Conservation (phyloP, 176 grass and related monocot species). For the Luzula sylvatica region DNA sequence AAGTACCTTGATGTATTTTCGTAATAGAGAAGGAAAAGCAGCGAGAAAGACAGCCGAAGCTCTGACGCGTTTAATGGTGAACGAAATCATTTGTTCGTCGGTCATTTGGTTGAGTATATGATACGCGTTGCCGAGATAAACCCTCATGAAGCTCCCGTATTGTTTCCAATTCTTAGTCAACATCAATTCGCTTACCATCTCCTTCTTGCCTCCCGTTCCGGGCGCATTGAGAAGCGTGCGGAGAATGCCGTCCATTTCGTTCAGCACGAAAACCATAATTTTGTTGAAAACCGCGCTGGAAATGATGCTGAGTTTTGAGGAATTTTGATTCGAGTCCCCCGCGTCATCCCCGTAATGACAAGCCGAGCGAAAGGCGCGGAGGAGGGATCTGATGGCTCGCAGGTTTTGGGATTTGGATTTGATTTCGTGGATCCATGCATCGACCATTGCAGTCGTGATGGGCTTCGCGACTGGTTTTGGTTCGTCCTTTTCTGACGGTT, state of each 20-base stretch:
- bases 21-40: constrained; percentile 74
- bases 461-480: constrained; percentile 38
- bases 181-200: constrained; percentile 55
- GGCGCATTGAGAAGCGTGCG: constrained; percentile 62
- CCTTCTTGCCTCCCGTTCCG: constrained; percentile 63
- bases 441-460: constrained; percentile 88
- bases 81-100: constrained; percentile 91
- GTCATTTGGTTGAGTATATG: constrained; percentile 97
- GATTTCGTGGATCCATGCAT: constrained; percentile 53
- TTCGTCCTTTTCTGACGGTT: constrained; percentile 21
- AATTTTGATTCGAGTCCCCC: constrained; percentile 31
- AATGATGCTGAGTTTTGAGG: constrained; percentile 65
- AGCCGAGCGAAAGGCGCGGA: constrained; percentile 65
- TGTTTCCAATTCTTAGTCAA: constrained; percentile 53
- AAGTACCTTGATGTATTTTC: constrained; percentile 94
- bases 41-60: constrained; percentile 75
- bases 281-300: constrained; percentile 82
- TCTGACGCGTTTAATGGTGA: constrained; percentile 76
- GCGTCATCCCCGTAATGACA: constrained; percentile 83
- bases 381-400: constrained; percentile 52
- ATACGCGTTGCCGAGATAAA: constrained; percentile 80
- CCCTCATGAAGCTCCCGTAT: constrained; percentile 68
- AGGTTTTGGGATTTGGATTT: constrained; percentile 35
- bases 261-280: constrained; percentile 87
- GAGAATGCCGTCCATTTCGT: constrained; percentile 76